Base-by-base conservation (phyloP, 768 basidiomycete species). In the Omphalotus guepiniiformis region DNA sequence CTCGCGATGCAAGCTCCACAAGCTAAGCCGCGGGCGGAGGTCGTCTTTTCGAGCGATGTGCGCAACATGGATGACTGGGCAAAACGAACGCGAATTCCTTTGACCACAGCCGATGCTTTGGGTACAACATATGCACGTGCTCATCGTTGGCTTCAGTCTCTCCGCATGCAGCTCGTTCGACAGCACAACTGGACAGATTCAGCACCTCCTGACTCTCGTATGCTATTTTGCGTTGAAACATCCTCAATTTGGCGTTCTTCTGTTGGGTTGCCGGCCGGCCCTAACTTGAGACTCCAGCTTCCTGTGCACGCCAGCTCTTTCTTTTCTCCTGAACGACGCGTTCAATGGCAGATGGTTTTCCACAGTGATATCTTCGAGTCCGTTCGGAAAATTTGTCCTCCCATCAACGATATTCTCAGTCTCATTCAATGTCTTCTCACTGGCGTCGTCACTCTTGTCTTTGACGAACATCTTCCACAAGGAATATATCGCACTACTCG, bases 281-380 rank as follows among this genome's bases (percentile, higher is more conserved):
- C 88, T 49, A 75, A 80, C 58, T 69, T 87, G 56, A 81, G 74
- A 38, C 70, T 90, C 6, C 82, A 86, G 58, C 75, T 91, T 28
- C 88, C 88, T 6, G 73, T 82, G 49, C 81, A 90, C 53, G 88
- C 88, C 30, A 83, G 82, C 32, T 88, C 88, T 21, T 91, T 92
- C 67, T 92, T 91, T 69, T 85, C 83, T 40, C 87, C 87, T 9
- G 86, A 91, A 62, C 72, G 88, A 55, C 80, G 86, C 50, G 78
- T 90, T 38, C 88, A 90, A 61, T 92, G 89, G 88, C 80, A 90
- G 63, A 89, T 90, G 88, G 86, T 89, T 57, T 92, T 92, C 61
- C 88, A 85, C 61, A 80, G 78, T 58, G 83, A 85, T 64, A 79
- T 81, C 42, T 86, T 85, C 65, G 82, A 83, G 57, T 82, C 79